Percentiles rank a stretch among this genome's conserved stretches.
Evolutionary conservation across 139 green algal genomes (phyloP).

Genomic region (Volvox reticuliferus): DNA sequence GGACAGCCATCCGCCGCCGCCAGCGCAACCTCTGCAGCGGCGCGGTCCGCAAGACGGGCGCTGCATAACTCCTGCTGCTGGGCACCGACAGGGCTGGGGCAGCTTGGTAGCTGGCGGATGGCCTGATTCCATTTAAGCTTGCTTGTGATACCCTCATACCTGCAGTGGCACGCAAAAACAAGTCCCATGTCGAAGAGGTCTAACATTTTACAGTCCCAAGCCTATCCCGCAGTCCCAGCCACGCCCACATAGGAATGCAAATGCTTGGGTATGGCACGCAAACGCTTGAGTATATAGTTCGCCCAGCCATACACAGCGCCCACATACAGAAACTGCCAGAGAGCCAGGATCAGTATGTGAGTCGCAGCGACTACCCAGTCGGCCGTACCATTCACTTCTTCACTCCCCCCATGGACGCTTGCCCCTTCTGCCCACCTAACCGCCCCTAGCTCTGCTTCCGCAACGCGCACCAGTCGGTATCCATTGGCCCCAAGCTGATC

Average conservation of each 20-base stretch:
- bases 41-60: not conserved
- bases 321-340: no score
- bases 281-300: no score
- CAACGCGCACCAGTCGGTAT: slow-evolving; percentile 78
- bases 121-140: slow-evolving; percentile 87
- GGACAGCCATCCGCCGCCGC: not conserved
- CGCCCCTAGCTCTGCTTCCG: not conserved
- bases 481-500: slow-evolving; percentile 83
- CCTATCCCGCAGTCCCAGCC: no score
- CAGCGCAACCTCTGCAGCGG: not conserved
- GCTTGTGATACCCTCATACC: slow-evolving; percentile 85
- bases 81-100: slow-evolving; percentile 17
- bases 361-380: no score
- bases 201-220: no score
- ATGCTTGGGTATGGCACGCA: no score
- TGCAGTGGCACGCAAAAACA: not conserved
- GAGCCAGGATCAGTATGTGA: no score
- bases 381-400: no score
- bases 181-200: no score
- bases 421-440: not conserved
- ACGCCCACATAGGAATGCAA: no score
- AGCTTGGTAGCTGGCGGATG: slow-evolving; percentile 45
- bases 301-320: no score
- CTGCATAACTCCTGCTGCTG: slow-evolving; percentile 39
- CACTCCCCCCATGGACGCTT: not conserved